Percentiles rank a stretch among this genome's conserved stretches.
Evolutionary conservation across 257 asterid genomes (phyloP).

Genomic region (Rubia yunnanensis): DNA sequence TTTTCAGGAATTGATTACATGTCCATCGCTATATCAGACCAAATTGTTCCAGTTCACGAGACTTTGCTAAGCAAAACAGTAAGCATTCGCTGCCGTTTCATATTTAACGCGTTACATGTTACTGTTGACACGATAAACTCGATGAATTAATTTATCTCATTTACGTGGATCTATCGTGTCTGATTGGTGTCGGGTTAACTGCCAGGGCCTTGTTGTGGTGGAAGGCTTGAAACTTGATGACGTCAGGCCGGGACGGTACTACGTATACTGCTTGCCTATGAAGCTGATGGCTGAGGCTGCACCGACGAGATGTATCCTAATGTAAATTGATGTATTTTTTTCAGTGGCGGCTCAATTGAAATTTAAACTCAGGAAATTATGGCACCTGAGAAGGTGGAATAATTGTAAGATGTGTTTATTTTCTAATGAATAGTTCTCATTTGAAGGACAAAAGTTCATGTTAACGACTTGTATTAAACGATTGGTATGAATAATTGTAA

Average conservation of each 20-base stretch:
- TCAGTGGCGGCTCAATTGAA: too few species aligned
- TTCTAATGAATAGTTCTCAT: too few species aligned
- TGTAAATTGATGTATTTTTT: too few species aligned
- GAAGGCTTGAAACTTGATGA: conserved; percentile 29
- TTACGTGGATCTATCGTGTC: too few species aligned
- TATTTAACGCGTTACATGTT: too few species aligned
- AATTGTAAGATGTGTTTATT: too few species aligned
- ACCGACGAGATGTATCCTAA: conserved; percentile 36
- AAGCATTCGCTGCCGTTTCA: neutral
- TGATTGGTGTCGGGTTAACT: neutral
- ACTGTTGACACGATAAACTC: too few species aligned
- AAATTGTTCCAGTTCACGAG: conserved; percentile 14
- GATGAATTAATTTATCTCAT: neutral
- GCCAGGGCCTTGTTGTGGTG: conserved; percentile 9
- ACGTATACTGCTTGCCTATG: conserved; percentile 26
- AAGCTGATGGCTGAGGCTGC: conserved; percentile 24
- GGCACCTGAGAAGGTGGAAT: too few species aligned
- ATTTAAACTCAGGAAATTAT: too few species aligned
- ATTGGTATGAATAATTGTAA: too few species aligned
- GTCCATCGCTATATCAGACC: conserved; percentile 13
- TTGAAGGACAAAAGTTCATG: too few species aligned
- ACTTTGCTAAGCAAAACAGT: conserved; percentile 14
- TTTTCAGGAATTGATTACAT: conserved; percentile 28
- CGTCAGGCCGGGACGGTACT: conserved; percentile 15
- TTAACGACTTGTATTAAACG: too few species aligned